Conservation (phyloP, 2,329 filamentous ascomycete genomes). For the Xylaria arbuscula region DNA sequence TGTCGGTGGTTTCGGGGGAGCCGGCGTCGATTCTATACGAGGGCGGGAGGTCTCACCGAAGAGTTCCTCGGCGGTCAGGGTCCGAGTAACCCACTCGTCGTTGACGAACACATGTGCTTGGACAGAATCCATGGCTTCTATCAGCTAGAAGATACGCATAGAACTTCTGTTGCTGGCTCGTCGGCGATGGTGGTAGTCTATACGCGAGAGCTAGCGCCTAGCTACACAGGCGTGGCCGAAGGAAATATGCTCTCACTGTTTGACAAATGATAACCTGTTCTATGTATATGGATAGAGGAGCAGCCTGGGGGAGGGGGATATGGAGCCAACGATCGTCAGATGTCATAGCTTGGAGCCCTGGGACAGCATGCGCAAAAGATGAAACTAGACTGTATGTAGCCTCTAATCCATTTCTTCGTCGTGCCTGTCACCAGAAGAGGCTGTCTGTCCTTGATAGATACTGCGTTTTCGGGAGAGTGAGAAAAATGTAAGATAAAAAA, state of each 20-base stretch:
- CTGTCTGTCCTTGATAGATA: not conserved
- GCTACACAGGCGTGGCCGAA: not conserved
- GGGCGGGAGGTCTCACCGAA: conserved; percentile 50
- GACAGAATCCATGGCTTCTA: conserved; percentile 56
- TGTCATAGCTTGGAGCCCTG: not conserved
- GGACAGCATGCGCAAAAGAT: not conserved
- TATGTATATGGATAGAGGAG: not conserved
- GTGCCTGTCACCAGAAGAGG: not conserved
- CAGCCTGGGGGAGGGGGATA: not conserved
- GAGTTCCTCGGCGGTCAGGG: conserved; percentile 55
- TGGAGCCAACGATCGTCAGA: not conserved
- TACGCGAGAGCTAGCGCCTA: not conserved
- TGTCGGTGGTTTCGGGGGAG: conserved; percentile 57
- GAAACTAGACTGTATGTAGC: not conserved
- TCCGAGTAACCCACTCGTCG: conserved; percentile 68
- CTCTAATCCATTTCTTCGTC: not conserved
- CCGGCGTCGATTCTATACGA: conserved; percentile 48
- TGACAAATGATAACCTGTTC: not conserved
- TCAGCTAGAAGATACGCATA: conserved; percentile 3
- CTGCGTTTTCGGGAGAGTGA: not conserved
- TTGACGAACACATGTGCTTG: conserved; percentile 66
- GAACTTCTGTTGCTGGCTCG: not conserved
- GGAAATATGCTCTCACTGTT: not conserved
- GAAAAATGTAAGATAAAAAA: not conserved
- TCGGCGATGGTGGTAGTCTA: not conserved